Evolutionary conservation across 371 early-diverging fungal species (phyloP), one percentile per base, ranked within the genome.

Genomic region (Haplosporangium sp.): DNA sequence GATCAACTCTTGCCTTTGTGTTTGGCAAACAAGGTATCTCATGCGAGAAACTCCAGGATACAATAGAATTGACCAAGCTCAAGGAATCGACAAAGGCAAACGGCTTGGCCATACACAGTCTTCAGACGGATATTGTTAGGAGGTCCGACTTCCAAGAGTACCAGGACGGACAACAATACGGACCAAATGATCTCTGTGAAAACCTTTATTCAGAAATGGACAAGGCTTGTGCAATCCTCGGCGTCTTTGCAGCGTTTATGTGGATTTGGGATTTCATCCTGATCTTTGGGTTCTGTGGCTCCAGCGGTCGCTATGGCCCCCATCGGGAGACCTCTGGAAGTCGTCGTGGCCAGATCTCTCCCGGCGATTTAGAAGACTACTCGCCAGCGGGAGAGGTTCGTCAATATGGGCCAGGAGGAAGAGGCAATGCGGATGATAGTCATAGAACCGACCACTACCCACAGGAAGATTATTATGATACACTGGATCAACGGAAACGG

Each of bases 221-320:
- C 60, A 40, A 48, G 51, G 72, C 71, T 7, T 60, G 67, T 53
- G 71, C 63, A 5, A 64, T 76, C 41, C 7, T 71, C 36, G 67
- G 71, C 0, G n/a, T 56, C 16, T 18, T 71, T 13, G 77, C 67
- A 9, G 64, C 64, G 7, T 6, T 64, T 12, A 14, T 77, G 36
- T 77, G 77, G 77, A 10, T 67, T 10, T 14, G 54, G 1, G 77
- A 77, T 41, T 71, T 77, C 56, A 56, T 54, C 20, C 20, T 74
- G 21, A 74, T 74, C 46, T 56, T 74, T 65, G 75, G 75, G 1
- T 5, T 69, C 14, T 74, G 62, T 51, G 61, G 69, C 8, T 47
- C 59, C 18, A 53, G 43, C 7, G 67, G 55, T 45, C 62, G 43
- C 7, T 55, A 65, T 36, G 59, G 55, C 5, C 50, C 38, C 1